Conservation (phyloP, 176 grass and related monocot genomes). For the Poa pratensis region DNA sequence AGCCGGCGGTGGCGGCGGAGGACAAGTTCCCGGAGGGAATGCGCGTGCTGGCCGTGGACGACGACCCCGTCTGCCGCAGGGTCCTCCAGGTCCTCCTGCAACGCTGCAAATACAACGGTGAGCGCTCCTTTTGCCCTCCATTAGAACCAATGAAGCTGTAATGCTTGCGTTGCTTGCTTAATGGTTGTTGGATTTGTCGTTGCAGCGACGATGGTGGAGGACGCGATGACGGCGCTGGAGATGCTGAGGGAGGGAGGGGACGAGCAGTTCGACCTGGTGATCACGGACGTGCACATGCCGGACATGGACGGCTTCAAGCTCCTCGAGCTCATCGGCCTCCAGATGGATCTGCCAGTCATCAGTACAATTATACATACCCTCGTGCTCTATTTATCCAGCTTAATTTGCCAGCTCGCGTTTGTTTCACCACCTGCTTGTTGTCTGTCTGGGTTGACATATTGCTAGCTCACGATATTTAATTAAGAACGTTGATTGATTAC, state of each 20-base stretch:
- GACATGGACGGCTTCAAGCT: conserved; percentile 79
- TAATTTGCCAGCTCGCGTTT: background rate
- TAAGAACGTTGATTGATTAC: background rate
- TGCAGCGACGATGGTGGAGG: conserved; percentile 46
- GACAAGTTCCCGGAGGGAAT: conserved; percentile 45
- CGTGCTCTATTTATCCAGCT: background rate
- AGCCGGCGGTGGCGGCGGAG: background rate
- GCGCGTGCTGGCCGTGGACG: conserved; percentile 54
- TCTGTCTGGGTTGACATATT: background rate
- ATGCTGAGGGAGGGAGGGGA: conserved; percentile 50
- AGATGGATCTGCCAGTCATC: conserved; percentile 80
- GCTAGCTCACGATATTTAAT: background rate
- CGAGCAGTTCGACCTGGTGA: conserved; percentile 59
- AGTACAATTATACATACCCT: conserved; percentile 39
- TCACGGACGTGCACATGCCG: conserved; percentile 64
- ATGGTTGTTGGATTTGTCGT: no score
- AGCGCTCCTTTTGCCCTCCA: background rate
- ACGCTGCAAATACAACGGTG: conserved; percentile 48
- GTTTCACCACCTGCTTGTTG: no score
- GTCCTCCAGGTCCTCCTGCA: conserved; percentile 18
- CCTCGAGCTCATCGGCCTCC: conserved; percentile 55
- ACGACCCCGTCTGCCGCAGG: conserved; percentile 18
- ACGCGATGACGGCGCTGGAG: conserved; percentile 45
- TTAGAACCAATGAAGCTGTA: background rate
- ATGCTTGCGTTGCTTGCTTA: no score